phyloP scores from a whole-genome alignment of 257 asterid species.

The Nicotiana obtusifolia region DNA sequence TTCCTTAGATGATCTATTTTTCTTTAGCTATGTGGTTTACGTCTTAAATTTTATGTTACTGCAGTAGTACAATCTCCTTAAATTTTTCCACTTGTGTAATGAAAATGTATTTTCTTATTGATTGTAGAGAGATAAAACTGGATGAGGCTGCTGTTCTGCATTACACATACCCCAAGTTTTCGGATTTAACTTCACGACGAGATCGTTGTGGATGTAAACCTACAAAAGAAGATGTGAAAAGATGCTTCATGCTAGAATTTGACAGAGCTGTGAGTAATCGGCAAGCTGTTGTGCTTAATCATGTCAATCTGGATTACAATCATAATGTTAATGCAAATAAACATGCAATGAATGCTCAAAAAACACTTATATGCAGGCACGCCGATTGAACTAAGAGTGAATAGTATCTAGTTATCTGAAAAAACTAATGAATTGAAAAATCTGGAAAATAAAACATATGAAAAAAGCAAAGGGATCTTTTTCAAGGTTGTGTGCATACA shows the following conservation, averaged over 20 bases:
- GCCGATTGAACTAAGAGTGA: not conserved
- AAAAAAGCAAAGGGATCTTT: not conserved
- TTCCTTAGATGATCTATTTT: not conserved
- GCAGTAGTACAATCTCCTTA: not conserved
- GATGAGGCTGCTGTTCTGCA: slow-evolving; percentile 84
- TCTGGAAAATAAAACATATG: not conserved
- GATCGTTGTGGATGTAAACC: slow-evolving; percentile 89
- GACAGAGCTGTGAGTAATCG: slow-evolving; percentile 64
- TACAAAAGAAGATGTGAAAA: slow-evolving; percentile 63
- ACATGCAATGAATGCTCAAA: not conserved
- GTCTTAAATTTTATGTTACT: not conserved
- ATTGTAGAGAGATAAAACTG: slow-evolving; percentile 53
- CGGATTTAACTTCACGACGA: slow-evolving; percentile 76
- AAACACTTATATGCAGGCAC: not conserved
- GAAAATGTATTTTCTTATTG: not conserved
- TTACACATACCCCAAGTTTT: slow-evolving; percentile 71
- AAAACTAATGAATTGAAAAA: not conserved
- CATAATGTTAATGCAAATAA: not conserved
- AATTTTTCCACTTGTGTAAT: slow-evolving; percentile 7
- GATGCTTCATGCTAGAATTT: slow-evolving; percentile 76
- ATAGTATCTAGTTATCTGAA: not conserved
- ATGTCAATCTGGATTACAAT: not conserved
- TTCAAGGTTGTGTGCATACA: not conserved
- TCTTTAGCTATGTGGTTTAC: not conserved
- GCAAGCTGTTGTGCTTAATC: not conserved